phyloP scores from a whole-genome alignment of 495 filamentous ascomycete genomes.

The Delitschia confertaspora region DNA sequence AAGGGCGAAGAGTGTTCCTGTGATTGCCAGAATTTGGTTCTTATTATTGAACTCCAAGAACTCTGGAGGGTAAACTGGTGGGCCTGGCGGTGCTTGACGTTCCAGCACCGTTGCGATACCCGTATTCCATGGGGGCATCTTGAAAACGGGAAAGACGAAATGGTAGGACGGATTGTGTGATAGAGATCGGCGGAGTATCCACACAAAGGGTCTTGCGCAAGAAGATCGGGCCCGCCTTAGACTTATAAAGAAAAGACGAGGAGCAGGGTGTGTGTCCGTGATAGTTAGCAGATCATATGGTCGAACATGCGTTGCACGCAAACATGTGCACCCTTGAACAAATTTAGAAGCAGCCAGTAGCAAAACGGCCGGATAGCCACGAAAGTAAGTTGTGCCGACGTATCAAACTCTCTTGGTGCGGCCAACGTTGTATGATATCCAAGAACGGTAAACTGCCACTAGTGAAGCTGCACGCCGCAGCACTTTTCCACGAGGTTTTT shows the following conservation, averaged over 20 bases:
- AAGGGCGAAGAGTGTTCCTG: constrained; percentile 21
- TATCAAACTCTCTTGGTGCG: too few species aligned
- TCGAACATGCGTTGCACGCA: background rate
- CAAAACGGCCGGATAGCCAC: too few species aligned
- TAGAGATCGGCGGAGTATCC: constrained; percentile 10
- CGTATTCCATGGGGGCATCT: background rate
- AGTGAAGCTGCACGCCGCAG: too few species aligned
- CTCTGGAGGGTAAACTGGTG: constrained; percentile 11
- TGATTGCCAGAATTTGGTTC: constrained; percentile 26
- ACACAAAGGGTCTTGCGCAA: background rate
- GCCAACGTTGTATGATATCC: too few species aligned
- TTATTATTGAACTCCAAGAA: constrained; percentile 27
- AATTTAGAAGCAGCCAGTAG: too few species aligned
- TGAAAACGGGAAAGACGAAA: too few species aligned
- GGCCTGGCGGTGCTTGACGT: constrained; percentile 7
- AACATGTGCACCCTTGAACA: too few species aligned
- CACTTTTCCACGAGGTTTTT: too few species aligned
- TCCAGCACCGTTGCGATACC: constrained; percentile 6
- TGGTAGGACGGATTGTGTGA: too few species aligned
- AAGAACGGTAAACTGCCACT: too few species aligned
- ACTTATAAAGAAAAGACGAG: constrained; percentile 12
- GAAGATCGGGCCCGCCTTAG: constrained; percentile 1
- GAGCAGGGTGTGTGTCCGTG: background rate
- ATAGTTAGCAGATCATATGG: background rate
- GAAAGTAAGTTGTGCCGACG: too few species aligned